Percentiles rank a stretch among this genome's conserved stretches.
Evolutionary conservation across 495 filamentous ascomycete genomes (phyloP).

Genomic region (Neurospora sp.): DNA sequence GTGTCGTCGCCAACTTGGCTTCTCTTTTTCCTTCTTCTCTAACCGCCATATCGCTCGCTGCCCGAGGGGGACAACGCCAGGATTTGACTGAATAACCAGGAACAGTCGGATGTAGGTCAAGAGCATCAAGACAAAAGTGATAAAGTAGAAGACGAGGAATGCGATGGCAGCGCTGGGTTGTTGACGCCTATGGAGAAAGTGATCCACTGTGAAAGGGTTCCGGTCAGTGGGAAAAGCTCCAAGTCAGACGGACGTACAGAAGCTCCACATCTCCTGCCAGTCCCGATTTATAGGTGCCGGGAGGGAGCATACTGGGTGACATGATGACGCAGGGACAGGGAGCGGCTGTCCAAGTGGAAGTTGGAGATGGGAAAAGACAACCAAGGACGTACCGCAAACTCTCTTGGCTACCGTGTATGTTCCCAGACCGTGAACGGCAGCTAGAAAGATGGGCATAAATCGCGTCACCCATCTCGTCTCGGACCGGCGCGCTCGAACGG

Average conservation of each 20-base stretch:
- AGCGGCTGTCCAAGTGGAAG: neutral
- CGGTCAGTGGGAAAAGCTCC: neutral
- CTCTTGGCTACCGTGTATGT: conserved; percentile 33
- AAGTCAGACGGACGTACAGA: neutral
- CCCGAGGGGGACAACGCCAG: conserved; percentile 60
- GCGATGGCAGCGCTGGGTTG: conserved; percentile 49
- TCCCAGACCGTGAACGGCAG: conserved; percentile 25
- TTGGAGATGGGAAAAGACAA: neutral
- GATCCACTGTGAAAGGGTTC: conserved; percentile 41
- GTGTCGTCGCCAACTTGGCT: conserved; percentile 12
- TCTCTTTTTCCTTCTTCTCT: conserved; percentile 10
- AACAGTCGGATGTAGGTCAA: conserved; percentile 59
- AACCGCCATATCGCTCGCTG: conserved; percentile 21
- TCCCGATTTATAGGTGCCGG: neutral
- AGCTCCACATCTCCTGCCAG: neutral
- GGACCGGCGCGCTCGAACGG: conserved; percentile 16
- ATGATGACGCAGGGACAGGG: neutral
- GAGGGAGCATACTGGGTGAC: conserved; percentile 2
- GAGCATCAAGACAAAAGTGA: conserved; percentile 56
- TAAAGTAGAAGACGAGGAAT: conserved; percentile 60
- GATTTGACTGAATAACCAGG: conserved; percentile 51
- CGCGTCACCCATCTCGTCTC: conserved; percentile 38
- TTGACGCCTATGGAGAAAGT: conserved; percentile 45
- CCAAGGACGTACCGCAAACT: conserved; percentile 27
- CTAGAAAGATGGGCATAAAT: conserved; percentile 29